Evolutionary conservation across 225 moss, liverwort and hornwort species (phyloP).

Genomic region (Lunularia cruciata): DNA sequence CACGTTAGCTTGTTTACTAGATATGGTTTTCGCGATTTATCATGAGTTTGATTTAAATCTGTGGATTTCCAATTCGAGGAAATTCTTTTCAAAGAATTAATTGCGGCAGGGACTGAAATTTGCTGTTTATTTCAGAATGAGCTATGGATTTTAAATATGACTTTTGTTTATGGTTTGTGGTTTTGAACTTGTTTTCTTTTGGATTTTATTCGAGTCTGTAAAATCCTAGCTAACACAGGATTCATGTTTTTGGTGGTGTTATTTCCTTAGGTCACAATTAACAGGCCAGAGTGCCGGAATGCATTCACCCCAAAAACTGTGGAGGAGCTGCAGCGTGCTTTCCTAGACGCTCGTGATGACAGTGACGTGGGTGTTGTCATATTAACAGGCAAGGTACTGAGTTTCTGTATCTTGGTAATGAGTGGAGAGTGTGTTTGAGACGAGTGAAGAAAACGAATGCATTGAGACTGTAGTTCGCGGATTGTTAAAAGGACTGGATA

Average conservation of each 20-base stretch:
- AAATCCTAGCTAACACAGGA: too few species aligned
- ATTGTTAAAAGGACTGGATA: too few species aligned
- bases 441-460: not conserved
- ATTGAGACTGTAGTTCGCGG: too few species aligned
- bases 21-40: not conserved
- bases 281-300: constrained; percentile 86
- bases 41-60: too few species aligned
- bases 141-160: too few species aligned
- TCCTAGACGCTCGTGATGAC: constrained; percentile 86
- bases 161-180: too few species aligned
- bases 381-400: constrained; percentile 85
- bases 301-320: constrained; percentile 90
- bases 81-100: too few species aligned
- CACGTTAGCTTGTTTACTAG: not conserved
- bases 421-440: not conserved
- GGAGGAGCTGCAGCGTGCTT: constrained; percentile 71
- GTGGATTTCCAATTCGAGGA: not conserved
- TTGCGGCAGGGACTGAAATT: too few species aligned
- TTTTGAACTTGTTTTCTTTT: too few species aligned
- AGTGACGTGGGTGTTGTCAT: constrained; percentile 83
- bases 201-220: too few species aligned
- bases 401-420: not conserved
- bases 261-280: constrained; percentile 71
- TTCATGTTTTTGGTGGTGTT: too few species aligned
- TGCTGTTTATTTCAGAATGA: too few species aligned